A percentile compares a stretch with the other conserved stretches of the same genome.
These are phyloP conservation scores for Fusarium tanahbumbuense DNA, from an alignment of 2,329 filamentous ascomycete genomes.

Conservation along the genomic window DNA sequence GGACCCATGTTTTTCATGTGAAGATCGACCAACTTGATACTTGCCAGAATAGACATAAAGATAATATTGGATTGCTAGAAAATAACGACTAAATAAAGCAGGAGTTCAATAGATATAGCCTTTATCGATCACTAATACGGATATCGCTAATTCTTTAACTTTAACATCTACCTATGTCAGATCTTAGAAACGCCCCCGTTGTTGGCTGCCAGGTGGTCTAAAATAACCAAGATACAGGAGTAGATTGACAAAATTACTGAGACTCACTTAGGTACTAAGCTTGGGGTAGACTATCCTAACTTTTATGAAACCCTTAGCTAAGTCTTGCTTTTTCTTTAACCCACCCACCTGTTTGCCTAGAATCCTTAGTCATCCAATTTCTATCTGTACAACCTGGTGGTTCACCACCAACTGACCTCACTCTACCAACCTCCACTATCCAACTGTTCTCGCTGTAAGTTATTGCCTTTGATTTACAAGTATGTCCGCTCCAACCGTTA, in stretches of 20 bases:
- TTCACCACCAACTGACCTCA: not conserved
- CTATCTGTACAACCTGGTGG: not conserved
- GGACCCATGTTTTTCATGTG: conserved; percentile 26
- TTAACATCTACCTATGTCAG: not conserved
- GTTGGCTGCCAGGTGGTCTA: not conserved
- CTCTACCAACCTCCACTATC: not conserved
- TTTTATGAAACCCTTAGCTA: too few species aligned
- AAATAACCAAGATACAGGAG: too few species aligned
- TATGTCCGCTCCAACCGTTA: not conserved
- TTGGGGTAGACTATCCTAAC: too few species aligned
- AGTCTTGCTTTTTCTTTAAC: too few species aligned
- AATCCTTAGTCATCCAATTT: not conserved
- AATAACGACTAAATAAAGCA: not conserved
- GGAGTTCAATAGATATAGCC: not conserved
- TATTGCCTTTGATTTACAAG: not conserved
- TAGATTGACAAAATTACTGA: too few species aligned
- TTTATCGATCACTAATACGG: not conserved
- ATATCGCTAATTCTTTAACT: not conserved
- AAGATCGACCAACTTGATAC: not conserved
- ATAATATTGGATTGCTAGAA: not conserved
- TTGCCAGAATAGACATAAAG: not conserved
- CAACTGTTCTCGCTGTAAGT: not conserved
- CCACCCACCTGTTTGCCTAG: not conserved
- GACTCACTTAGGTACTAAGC: too few species aligned
- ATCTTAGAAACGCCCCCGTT: not conserved